Evolutionary conservation across 768 basidiomycete species (phyloP).

Genomic region (Vararia minispora): DNA sequence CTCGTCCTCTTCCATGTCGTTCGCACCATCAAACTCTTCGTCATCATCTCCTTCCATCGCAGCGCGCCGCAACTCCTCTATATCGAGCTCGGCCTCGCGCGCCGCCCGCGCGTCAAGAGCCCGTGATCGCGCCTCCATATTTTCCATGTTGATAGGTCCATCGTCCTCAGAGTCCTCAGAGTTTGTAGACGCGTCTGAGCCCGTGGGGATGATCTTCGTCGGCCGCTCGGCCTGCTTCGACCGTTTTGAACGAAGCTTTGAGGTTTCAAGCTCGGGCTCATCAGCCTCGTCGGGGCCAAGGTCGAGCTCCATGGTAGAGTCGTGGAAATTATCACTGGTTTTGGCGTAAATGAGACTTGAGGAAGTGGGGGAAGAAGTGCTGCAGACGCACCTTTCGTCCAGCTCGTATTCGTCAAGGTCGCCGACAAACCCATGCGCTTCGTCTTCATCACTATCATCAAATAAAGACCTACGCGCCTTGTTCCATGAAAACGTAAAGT

Average conservation of each 20-base stretch:
- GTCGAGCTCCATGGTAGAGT: conserved; percentile 48
- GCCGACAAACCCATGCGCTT: conserved; percentile 25
- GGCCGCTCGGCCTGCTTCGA: conserved; percentile 42
- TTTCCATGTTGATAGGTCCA: conserved; percentile 56
- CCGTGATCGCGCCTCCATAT: conserved; percentile 74
- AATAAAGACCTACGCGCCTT: conserved; percentile 30
- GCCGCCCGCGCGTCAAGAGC: conserved; percentile 61
- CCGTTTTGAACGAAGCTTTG: conserved; percentile 28
- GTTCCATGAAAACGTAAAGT: conserved; percentile 2
- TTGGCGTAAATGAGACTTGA: not conserved
- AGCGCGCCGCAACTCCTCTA: conserved; percentile 51
- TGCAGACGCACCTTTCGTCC: conserved; percentile 29
- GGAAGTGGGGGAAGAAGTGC: not conserved
- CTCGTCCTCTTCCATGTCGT: conserved; percentile 24
- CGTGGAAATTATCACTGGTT: conserved; percentile 37
- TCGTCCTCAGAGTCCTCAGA: conserved; percentile 35
- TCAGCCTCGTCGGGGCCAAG: conserved; percentile 54
- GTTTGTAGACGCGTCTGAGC: conserved; percentile 37
- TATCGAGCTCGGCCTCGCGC: conserved; percentile 58
- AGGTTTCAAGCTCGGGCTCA: conserved; percentile 21
- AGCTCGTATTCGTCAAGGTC: conserved; percentile 41
- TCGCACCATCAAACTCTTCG: conserved; percentile 35
- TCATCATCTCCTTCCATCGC: conserved; percentile 34
- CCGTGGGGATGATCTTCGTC: conserved; percentile 37
- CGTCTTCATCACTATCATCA: conserved; percentile 33